These are phyloP conservation scores for Cryptococcus floricola DNA, from an alignment of 1,284 basidiomycete species.

Conservation along the genomic window DNA sequence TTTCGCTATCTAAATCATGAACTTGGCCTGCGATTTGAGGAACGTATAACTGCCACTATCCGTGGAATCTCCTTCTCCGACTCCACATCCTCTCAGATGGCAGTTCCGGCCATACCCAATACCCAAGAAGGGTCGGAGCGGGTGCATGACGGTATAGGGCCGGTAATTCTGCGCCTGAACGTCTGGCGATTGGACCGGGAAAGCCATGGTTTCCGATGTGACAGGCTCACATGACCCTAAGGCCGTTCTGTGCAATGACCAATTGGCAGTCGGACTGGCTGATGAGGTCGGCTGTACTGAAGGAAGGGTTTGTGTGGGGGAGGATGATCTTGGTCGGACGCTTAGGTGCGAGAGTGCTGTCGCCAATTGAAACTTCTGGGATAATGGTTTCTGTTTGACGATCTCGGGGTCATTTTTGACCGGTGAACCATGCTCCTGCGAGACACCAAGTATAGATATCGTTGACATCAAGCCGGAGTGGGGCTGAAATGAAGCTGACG, in stretches of 20 bases:
- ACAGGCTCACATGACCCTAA: slow-evolving; percentile 8
- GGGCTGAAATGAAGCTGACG: slow-evolving; percentile 26
- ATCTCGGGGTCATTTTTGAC: too few relatives aligned
- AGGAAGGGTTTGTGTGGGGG: background rate
- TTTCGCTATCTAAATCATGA: slow-evolving; percentile 1
- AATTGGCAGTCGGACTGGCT: slow-evolving; percentile 13
- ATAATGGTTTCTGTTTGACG: background rate
- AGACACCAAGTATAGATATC: slow-evolving; percentile 7
- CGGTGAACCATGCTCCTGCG: background rate
- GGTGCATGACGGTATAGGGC: slow-evolving; percentile 35
- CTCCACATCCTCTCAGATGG: slow-evolving; percentile 25
- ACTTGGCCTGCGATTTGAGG: slow-evolving; percentile 22
- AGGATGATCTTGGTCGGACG: background rate
- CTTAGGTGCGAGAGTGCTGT: background rate
- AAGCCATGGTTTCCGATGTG: slow-evolving; percentile 16
- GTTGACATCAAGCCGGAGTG: slow-evolving; percentile 39
- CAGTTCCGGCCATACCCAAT: slow-evolving; percentile 27
- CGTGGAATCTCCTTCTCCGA: slow-evolving; percentile 32
- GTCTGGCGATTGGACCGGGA: slow-evolving; percentile 11
- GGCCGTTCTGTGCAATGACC: slow-evolving; percentile 21
- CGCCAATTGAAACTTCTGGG: background rate
- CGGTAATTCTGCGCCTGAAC: background rate
- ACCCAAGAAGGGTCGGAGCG: slow-evolving; percentile 29
- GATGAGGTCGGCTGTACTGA: background rate
- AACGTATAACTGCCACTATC: slow-evolving; percentile 37